Base-by-base conservation (phyloP, 108 stramenopile genomes). In the Seminavis robusta region DNA sequence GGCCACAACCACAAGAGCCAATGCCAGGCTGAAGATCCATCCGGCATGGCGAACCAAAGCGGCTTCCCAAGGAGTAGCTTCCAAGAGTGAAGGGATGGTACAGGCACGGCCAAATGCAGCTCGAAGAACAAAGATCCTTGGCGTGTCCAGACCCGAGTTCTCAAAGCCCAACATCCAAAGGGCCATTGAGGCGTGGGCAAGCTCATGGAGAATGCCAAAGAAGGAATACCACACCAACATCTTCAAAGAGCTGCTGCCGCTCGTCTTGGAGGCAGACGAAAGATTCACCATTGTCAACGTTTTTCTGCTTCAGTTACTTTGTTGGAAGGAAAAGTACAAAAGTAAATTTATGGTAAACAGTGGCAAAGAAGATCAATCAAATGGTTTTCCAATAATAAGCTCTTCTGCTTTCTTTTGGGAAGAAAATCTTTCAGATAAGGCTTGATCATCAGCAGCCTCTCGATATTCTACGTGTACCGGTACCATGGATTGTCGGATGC, bases 201-300 rank as follows among this genome's bases (percentile, higher is more conserved):
- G n/a, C 59, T 88, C 87, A 39, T 88, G 87, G 0, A 83, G 19
- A 26, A 45, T 47, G 8, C 87, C 87, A 36, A 82, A 84, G 31
- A 59, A 9, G 1, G 78, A 2, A 55, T 88, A 84, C 61, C 64
- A 73, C 9, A 46, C 15, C 5, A 80, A 25, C 34, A 59, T 16
- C 25, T 21, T 47, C 47, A n/a, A n/a, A n/a, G 17, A n/a, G 23
- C 47, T 47, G 55, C 45, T 46, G 43, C 11, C 13, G 11, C 13
- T 37, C 36, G 13, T 37, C 36, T 37, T 37, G 36, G 36, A 37
- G 9, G 36, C 11, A 10, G 36, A 37, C 36, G 36, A 37, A 11
- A 13, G 9, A 10, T 37, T 37, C 36, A 13, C 11, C 36, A 37
- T 10, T 13, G 36, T 11, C 13, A 13, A 11, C 36, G 13, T 37